These are phyloP conservation scores for Vigna trinervia DNA, from an alignment of 306 rosid genomes.

Conservation along the genomic window DNA sequence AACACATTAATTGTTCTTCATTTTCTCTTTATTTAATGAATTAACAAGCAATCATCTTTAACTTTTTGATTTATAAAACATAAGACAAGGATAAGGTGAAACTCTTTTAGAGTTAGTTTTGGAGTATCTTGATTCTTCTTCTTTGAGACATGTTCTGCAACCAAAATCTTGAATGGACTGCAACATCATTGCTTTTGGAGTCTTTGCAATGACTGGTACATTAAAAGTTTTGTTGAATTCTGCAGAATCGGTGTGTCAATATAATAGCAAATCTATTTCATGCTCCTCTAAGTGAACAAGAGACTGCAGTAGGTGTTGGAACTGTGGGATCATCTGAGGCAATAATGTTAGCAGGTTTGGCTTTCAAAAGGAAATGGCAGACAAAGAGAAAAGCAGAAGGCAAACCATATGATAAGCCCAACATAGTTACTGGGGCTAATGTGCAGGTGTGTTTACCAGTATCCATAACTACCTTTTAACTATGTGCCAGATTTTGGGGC, in stretches of 20 bases:
- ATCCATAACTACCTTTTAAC: not conserved
- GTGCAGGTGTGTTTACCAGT: conserved; percentile 64
- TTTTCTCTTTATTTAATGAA: too few relatives aligned
- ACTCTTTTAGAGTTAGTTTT: too few relatives aligned
- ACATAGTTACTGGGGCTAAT: conserved; percentile 94
- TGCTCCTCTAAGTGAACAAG: conserved; percentile 75
- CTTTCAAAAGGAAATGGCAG: conserved; percentile 93
- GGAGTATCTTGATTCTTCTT: too few relatives aligned
- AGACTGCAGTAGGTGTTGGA: conserved; percentile 84
- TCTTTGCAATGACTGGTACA: too few relatives aligned
- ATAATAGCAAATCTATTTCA: conserved; percentile 78
- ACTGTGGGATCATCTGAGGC: conserved; percentile 98
- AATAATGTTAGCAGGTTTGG: conserved; percentile 92
- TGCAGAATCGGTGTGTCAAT: conserved; percentile 93
- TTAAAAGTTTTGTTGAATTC: conserved; percentile 1
- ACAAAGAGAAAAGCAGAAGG: conserved; percentile 72
- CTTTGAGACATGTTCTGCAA: not conserved
- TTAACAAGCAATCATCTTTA: too few relatives aligned
- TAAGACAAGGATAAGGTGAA: too few relatives aligned
- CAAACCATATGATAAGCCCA: conserved; percentile 80
- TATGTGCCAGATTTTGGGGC: not conserved
- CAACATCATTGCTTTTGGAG: not conserved
- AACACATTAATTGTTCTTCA: not conserved
- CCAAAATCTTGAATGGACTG: not conserved
- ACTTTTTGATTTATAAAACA: too few relatives aligned